A percentile compares a stretch with the other conserved stretches of the same genome.
phyloP scores from a whole-genome alignment of 441 rosid species.

The Capsella rubella region DNA sequence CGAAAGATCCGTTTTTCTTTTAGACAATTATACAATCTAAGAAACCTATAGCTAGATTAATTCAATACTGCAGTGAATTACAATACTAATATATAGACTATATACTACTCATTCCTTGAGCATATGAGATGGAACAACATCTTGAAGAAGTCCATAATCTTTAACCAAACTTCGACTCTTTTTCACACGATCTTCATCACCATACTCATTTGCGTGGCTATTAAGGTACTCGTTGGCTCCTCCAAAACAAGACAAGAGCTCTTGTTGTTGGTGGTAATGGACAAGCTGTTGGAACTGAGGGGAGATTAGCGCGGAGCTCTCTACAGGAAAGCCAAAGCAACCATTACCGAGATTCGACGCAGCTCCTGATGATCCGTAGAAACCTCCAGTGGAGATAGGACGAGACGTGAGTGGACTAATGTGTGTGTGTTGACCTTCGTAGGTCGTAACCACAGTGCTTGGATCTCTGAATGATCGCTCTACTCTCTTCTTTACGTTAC shows the following conservation, averaged over 20 bases:
- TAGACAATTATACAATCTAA: conserved; percentile 32
- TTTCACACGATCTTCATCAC: conserved; percentile 37
- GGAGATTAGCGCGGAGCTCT: conserved; percentile 29
- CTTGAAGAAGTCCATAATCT: conserved; percentile 77
- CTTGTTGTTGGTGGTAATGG: conserved; percentile 45
- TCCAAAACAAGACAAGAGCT: conserved; percentile 41
- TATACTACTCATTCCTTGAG: conserved; percentile 58
- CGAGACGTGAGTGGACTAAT: conserved; percentile 63
- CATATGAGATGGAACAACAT: conserved; percentile 65
- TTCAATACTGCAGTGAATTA: conserved; percentile 1
- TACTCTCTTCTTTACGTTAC: conserved; percentile 82
- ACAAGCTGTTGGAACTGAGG: conserved; percentile 43
- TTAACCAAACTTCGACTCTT: conserved; percentile 35
- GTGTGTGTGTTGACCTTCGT: conserved; percentile 78
- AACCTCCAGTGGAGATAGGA: conserved; percentile 38
- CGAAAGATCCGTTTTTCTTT: conserved; percentile 25
- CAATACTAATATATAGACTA: conserved; percentile 30
- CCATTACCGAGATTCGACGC: conserved; percentile 34
- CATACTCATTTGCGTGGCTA: conserved; percentile 36
- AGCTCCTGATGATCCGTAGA: conserved; percentile 38
- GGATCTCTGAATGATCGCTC: conserved; percentile 70
- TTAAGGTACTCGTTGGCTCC: conserved; percentile 36
- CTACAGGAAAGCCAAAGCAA: conserved; percentile 29
- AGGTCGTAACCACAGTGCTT: conserved; percentile 69
- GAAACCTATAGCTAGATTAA: conserved; percentile 27